Evolutionary conservation across 176 grass and related monocot species (phyloP).

Genomic region (maize (Zea mays)): Zm-B73-REFERENCE-NAM-5.0 NC_050101.1:51978501-51979000

Average conservation of each 20-base stretch:
- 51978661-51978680: slow-evolving; percentile 82
- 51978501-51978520: background rate
- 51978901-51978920: slow-evolving; percentile 33
- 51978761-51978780: slow-evolving; percentile 79
- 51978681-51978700: slow-evolving; percentile 90
- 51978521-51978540: background rate
- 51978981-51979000: background rate
- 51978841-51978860: slow-evolving; percentile 81
- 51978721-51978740: slow-evolving; percentile 89
- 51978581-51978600: background rate
- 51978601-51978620: slow-evolving; percentile 62
- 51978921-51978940: slow-evolving; percentile 20
- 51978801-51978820: slow-evolving; percentile 76
- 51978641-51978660: slow-evolving; percentile 99
- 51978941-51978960: background rate
- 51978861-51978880: slow-evolving; percentile 71
- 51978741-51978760: slow-evolving; percentile 96
- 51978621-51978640: slow-evolving; percentile 94
- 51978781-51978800: slow-evolving; percentile 73
- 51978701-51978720: slow-evolving; percentile 86
- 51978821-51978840: slow-evolving; percentile 75
- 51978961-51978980: background rate
- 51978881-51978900: slow-evolving; percentile 63
- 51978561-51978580: slow-evolving; percentile 16
- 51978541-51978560: background rate